A percentile compares a stretch with the other conserved stretches of the same genome.
These are phyloP conservation scores for Naumovozyma baii DNA, from an alignment of 805 yeast genomes.

Conservation along the genomic window DNA sequence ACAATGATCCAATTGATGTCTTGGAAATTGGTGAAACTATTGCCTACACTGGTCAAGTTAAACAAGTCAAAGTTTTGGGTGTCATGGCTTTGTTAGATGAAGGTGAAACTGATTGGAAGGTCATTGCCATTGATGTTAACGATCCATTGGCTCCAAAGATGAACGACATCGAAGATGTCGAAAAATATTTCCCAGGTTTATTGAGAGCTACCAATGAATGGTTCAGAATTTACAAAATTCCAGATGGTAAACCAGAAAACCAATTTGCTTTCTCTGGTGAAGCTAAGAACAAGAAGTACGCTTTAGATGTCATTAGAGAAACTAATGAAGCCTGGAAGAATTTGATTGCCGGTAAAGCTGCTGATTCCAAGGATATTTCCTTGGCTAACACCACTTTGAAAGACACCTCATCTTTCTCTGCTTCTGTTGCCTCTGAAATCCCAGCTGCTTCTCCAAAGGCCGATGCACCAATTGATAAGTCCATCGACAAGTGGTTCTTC, in stretches of 20 bases:
- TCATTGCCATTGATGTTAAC: slow-evolving; percentile 75
- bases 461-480: slow-evolving; percentile 92
- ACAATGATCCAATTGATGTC: slow-evolving; percentile 79
- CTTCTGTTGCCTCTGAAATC: slow-evolving; percentile 38
- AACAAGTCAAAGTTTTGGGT: slow-evolving; percentile 87
- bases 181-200: slow-evolving; percentile 80
- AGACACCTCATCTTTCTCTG: slow-evolving; percentile 44
- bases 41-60: slow-evolving; percentile 60
- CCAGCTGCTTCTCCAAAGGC: slow-evolving; percentile 66
- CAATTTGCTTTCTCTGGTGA: slow-evolving; percentile 95
- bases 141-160: slow-evolving; percentile 86
- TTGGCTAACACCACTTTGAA: slow-evolving; percentile 69
- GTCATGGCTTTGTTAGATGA: slow-evolving; percentile 91
- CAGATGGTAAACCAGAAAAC: slow-evolving; percentile 96
- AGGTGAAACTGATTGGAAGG: slow-evolving; percentile 87
- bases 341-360: slow-evolving; percentile 54
- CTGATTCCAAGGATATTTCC: slow-evolving; percentile 54
- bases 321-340: slow-evolving; percentile 78
- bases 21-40: slow-evolving; percentile 71
- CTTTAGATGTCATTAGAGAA: slow-evolving; percentile 74
- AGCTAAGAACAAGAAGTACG: slow-evolving; percentile 78
- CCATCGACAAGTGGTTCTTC: slow-evolving; percentile 97
- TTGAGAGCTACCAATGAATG: slow-evolving; percentile 92
- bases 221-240: slow-evolving; percentile 96
- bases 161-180: slow-evolving; percentile 86